Base-by-base conservation (phyloP, 768 basidiomycete species). In the Mycena venus region DNA sequence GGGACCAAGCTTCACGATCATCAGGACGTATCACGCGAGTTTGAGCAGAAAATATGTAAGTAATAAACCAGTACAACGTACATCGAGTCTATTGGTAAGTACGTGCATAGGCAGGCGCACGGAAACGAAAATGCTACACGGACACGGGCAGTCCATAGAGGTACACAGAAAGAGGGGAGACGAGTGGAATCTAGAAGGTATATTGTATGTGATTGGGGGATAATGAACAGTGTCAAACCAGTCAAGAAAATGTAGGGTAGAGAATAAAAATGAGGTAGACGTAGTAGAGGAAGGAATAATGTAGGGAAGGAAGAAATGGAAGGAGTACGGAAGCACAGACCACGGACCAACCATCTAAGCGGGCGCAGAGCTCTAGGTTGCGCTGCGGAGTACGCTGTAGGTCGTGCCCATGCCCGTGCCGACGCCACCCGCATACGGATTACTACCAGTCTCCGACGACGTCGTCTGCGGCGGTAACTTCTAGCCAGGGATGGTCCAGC, bases 401-500 rank as follows among this genome's bases (percentile, higher is more conserved):
- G 47, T 31, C n/a, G 23, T n/a, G 27, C 21, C 56, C 15, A 58
- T 3, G 67, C 32, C 4, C 23, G 40, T 21, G n/a, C n/a, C 27
- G 68, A 44, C 58, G 55, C 49, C 66, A 62, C 55, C 19, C 47
- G 21, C 51, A 61, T 56, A 42, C 29, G 51, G 32, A 59, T 83
- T 80, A 58, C 83, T 80, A 90, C 88, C 88, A 90, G 47, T 88
- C 86, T n/a, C 81, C 80, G 32, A 85, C 81, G 40, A 83, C 75
- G 65, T 86, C 86, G 70, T 90, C 88, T 19, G 81, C 84, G 23
- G 82, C 80, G 14, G 81, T 79, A 40, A 84, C 79, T 68, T 83
- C 80, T 70, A 98, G 82, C 96, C 96, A 98, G 61, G 87, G 83
- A 79, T 96, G 94, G 68, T 91, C 86, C 65, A 92, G 86, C 86